A percentile compares a stretch with the other conserved stretches of the same genome.
phyloP scores from a whole-genome alignment of 768 basidiomycete species.

The Hirschioporus abietinus region DNA sequence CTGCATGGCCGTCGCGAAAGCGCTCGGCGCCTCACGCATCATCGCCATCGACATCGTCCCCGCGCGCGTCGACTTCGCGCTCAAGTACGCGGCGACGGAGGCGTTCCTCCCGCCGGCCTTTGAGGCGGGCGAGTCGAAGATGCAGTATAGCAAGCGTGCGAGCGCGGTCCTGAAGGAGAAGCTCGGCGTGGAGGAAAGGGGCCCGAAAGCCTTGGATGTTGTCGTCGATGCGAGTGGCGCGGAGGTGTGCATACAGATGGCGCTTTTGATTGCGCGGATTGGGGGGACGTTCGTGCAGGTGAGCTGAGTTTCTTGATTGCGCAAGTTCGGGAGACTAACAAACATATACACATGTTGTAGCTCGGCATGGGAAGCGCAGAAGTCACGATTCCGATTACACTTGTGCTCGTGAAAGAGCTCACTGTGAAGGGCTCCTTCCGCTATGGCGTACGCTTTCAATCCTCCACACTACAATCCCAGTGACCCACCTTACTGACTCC shows the following conservation, averaged over 20 bases:
- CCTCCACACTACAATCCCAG: background rate
- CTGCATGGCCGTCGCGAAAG: slow-evolving; percentile 94
- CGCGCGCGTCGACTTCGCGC: slow-evolving; percentile 80
- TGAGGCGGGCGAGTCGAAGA: slow-evolving; percentile 59
- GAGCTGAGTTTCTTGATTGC: slow-evolving; percentile 15
- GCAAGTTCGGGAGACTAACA: background rate
- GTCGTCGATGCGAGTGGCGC: slow-evolving; percentile 92
- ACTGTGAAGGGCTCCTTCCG: slow-evolving; percentile 89
- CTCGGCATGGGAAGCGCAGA: slow-evolving; percentile 86
- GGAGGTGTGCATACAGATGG: slow-evolving; percentile 88
- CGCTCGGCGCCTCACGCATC: slow-evolving; percentile 79
- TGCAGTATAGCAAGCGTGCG: slow-evolving; percentile 69
- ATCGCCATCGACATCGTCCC: slow-evolving; percentile 80
- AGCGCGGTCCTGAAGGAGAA: slow-evolving; percentile 58
- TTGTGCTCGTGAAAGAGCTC: slow-evolving; percentile 72
- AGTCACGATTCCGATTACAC: slow-evolving; percentile 65
- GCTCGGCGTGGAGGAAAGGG: slow-evolving; percentile 67
- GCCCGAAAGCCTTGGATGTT: slow-evolving; percentile 69
- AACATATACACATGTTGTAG: slow-evolving; percentile 30
- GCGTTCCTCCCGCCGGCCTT: slow-evolving; percentile 56
- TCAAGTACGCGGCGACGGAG: slow-evolving; percentile 78
- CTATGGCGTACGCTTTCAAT: slow-evolving; percentile 54
- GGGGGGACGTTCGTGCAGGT: slow-evolving; percentile 76
- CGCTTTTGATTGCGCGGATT: slow-evolving; percentile 63
- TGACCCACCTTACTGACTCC: slow-evolving; percentile 4